These are phyloP conservation scores for Penicillium bovifimosum DNA, from an alignment of 495 filamentous ascomycete species.

Conservation along the genomic window DNA sequence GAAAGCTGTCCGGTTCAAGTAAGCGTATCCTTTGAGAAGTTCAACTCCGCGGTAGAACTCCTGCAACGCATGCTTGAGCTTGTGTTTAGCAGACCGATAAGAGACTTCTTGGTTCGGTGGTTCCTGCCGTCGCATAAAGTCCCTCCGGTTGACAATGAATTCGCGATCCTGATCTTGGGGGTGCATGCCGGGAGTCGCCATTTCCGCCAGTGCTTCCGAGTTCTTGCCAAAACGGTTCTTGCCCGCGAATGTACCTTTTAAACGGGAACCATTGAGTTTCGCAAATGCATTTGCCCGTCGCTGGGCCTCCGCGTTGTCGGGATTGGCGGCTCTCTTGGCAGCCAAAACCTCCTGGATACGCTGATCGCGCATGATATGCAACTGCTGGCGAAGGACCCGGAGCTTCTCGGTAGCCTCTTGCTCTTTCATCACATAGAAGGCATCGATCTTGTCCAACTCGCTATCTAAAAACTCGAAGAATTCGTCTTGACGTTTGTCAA, in stretches of 20 bases:
- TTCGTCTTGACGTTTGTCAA: slow-evolving; percentile 60
- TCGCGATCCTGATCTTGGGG: slow-evolving; percentile 28
- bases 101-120: slow-evolving; percentile 54
- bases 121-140: slow-evolving; percentile 58
- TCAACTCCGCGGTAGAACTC: slow-evolving; percentile 92
- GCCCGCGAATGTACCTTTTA: slow-evolving; percentile 28
- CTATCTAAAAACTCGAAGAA: slow-evolving; percentile 74
- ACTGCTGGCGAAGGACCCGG: slow-evolving; percentile 64
- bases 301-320: slow-evolving; percentile 2
- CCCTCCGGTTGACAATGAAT: slow-evolving; percentile 41
- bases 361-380: slow-evolving; percentile 82
- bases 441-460: slow-evolving; percentile 79
- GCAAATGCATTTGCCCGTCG: slow-evolving; percentile 19
- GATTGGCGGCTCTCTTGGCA: slow-evolving; percentile 10
- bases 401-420: slow-evolving; percentile 68
- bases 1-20: slow-evolving; percentile 86
- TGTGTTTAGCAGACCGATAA: slow-evolving; percentile 79
- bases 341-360: slow-evolving; percentile 62
- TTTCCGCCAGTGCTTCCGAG: slow-evolving; percentile 47
- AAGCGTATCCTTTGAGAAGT: slow-evolving; percentile 81
- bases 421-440: slow-evolving; percentile 79
- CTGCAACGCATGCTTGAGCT: slow-evolving; percentile 82
- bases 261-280: slow-evolving; percentile 18
- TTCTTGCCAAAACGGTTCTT: slow-evolving; percentile 50
- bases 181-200: slow-evolving; percentile 44